Percentiles rank a stretch among this genome's conserved stretches.
These are phyloP conservation scores for Fusarium coicis DNA, from an alignment of 2,329 filamentous ascomycete genomes.

Conservation along the genomic window DNA sequence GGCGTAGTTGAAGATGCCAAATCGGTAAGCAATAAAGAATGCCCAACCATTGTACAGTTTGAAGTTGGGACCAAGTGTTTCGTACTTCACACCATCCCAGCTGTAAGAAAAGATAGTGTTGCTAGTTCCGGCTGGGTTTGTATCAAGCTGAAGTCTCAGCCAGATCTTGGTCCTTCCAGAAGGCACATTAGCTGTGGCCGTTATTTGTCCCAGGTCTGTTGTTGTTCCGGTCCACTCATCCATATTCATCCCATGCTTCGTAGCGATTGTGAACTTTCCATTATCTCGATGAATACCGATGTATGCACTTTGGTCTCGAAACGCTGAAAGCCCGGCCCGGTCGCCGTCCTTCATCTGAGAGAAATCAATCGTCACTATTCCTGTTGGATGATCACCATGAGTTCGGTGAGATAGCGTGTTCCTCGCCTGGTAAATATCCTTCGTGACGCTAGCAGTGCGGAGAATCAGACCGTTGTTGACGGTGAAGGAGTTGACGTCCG, in stretches of 20 bases:
- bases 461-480: conserved; percentile 59
- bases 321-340: conserved; percentile 60
- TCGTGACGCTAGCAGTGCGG: conserved; percentile 61
- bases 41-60: conserved; percentile 55
- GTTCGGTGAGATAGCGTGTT: conserved; percentile 62
- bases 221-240: conserved; percentile 45
- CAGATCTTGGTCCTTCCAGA: conserved; percentile 34
- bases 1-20: conserved; percentile 61
- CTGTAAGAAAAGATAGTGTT: conserved; percentile 36
- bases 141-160: conserved; percentile 41
- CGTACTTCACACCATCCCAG: conserved; percentile 26
- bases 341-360: conserved; percentile 62
- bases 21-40: conserved; percentile 62
- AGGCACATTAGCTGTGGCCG: conserved; percentile 36
- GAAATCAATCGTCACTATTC: conserved; percentile 62
- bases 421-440: conserved; percentile 59
- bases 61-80: conserved; percentile 48
- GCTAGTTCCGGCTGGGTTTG: conserved; percentile 34
- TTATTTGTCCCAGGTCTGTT: conserved; percentile 27
- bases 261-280: conserved; percentile 45
- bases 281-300: conserved; percentile 57
- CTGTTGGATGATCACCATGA: conserved; percentile 56
- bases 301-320: conserved; percentile 64
- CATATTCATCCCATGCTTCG: conserved; percentile 53
- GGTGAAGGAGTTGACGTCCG: conserved; percentile 58